Evolutionary conservation across 768 basidiomycete genomes (phyloP).

Genomic region (Dentipellis fragilis): DNA sequence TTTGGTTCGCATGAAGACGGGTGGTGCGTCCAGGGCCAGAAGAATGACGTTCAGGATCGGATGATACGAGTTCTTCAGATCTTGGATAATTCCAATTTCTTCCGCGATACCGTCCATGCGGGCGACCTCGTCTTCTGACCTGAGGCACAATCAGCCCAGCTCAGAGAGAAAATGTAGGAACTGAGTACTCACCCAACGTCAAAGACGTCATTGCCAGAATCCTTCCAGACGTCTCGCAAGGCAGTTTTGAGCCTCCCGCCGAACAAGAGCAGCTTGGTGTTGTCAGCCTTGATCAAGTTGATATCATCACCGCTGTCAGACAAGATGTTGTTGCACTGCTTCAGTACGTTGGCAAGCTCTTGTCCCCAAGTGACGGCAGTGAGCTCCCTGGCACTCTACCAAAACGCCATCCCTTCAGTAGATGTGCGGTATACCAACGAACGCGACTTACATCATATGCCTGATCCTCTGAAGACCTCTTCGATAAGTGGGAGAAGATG

Average conservation of each 20-base stretch:
- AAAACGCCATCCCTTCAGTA: background rate
- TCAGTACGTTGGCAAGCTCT: constrained; percentile 66
- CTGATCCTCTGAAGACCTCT: constrained; percentile 69
- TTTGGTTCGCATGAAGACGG: constrained; percentile 91
- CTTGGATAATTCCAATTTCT: constrained; percentile 68
- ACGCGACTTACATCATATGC: constrained; percentile 53
- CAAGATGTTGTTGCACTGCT: constrained; percentile 43
- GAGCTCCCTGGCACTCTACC: constrained; percentile 76
- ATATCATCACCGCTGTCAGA: constrained; percentile 27
- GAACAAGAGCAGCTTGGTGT: constrained; percentile 33
- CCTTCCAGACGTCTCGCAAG: constrained; percentile 67
- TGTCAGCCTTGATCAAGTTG: constrained; percentile 22
- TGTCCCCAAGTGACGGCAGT: constrained; percentile 73
- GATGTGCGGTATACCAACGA: background rate
- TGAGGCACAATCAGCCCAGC: constrained; percentile 16
- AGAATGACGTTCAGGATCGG: constrained; percentile 76
- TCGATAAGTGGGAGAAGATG: constrained; percentile 56
- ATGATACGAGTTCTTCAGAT: constrained; percentile 70
- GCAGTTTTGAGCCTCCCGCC: constrained; percentile 51
- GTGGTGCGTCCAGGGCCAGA: constrained; percentile 69
- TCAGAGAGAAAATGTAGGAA: background rate
- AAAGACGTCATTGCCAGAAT: constrained; percentile 61
- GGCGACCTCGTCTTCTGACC: constrained; percentile 60
- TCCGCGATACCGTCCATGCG: constrained; percentile 65
- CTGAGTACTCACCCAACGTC: constrained; percentile 55